These are phyloP conservation scores for Scheffersomyces insectosa DNA, from an alignment of 1,139 yeast species.

Conservation along the genomic window DNA sequence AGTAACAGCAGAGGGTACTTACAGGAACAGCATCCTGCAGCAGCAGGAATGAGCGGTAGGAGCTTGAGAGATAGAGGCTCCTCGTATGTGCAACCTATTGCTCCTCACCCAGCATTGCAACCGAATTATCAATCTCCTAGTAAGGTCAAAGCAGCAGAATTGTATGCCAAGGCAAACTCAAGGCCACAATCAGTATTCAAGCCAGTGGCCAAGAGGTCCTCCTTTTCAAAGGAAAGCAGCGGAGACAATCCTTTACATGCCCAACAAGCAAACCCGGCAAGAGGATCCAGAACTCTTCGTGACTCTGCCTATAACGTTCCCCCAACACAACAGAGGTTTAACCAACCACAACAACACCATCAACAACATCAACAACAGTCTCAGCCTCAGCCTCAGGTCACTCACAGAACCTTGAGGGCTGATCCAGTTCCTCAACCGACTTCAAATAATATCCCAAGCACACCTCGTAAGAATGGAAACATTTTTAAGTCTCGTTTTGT, in stretches of 20 bases:
- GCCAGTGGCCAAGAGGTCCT: conserved; percentile 48
- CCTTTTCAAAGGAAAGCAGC: conserved; percentile 45
- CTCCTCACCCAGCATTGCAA: conserved; percentile 44
- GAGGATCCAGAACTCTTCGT: conserved; percentile 15
- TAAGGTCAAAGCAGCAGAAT: conserved; percentile 46
- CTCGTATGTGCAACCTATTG: conserved; percentile 43
- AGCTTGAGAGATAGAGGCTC: conserved; percentile 27
- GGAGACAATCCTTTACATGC: conserved; percentile 10
- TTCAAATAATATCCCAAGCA: neutral
- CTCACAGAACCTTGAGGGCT: neutral
- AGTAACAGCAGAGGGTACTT: conserved; percentile 8
- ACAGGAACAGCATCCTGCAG: conserved; percentile 3
- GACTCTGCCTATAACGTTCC: conserved; percentile 5
- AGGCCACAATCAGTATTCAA: conserved; percentile 44
- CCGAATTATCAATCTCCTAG: conserved; percentile 45
- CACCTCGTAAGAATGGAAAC: neutral
- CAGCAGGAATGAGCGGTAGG: conserved; percentile 31
- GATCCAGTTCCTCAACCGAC: neutral
- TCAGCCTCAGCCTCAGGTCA: conserved; percentile 3
- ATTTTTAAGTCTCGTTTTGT: conserved; percentile 47
- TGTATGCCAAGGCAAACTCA: conserved; percentile 50
- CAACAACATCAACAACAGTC: conserved; percentile 6
- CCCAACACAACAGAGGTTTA: neutral
- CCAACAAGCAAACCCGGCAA: neutral
- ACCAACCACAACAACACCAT: conserved; percentile 3